Conservation (phyloP, 2,329 filamentous ascomycete species). For the Mycosphaerella sp. region DNA sequence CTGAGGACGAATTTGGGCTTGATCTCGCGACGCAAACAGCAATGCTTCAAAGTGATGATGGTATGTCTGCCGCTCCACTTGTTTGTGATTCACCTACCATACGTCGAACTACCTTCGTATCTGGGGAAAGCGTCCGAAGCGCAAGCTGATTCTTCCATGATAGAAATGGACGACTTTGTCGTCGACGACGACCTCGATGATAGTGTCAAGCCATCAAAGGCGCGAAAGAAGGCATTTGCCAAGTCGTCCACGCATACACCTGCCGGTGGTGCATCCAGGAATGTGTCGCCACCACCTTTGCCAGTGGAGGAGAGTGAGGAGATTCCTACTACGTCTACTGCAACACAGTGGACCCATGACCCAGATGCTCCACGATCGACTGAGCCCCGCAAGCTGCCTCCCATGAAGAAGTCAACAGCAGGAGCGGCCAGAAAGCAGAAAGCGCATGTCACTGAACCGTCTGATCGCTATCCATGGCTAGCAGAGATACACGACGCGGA, state of each 20-base stretch:
- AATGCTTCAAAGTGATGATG: conserved; percentile 53
- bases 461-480: conserved; percentile 84
- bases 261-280: conserved; percentile 30
- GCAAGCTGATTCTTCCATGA: conserved; percentile 14
- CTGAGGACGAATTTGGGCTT: conserved; percentile 62
- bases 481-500: conserved; percentile 81
- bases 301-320: conserved; percentile 44
- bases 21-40: conserved; percentile 52
- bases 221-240: conserved; percentile 40
- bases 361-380: conserved; percentile 51
- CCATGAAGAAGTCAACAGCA: conserved; percentile 29
- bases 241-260: conserved; percentile 44
- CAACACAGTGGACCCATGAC: conserved; percentile 74
- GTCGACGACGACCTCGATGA: conserved; percentile 81
- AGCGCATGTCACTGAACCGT: conserved; percentile 73
- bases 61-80: conserved; percentile 34
- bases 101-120: conserved; percentile 11
- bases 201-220: conserved; percentile 58
- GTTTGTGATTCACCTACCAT: conserved; percentile 19
- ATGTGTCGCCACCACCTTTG: conserved; percentile 43
- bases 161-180: conserved; percentile 78
- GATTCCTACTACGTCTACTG: conserved; percentile 58
- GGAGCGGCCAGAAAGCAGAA: conserved; percentile 47
- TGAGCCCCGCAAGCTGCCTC: conserved; percentile 40
- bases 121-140: not conserved